These are phyloP conservation scores for Cornus suecica DNA, from an alignment of 148 eudicot genomes.

Conservation along the genomic window DNA sequence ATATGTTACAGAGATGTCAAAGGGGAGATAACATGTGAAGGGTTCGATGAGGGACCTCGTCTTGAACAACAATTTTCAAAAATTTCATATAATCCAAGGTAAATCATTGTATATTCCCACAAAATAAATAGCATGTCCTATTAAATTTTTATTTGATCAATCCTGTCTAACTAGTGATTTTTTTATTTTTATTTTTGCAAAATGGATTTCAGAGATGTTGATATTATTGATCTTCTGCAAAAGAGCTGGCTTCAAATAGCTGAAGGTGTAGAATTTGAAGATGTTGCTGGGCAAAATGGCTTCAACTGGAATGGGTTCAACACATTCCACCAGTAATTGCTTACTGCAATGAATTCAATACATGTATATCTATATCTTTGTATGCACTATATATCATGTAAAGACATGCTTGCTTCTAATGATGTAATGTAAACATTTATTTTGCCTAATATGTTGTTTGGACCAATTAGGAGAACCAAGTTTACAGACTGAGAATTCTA, in stretches of 20 bases:
- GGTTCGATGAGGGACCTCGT: conserved; percentile 90
- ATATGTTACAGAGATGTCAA: conserved; percentile 68
- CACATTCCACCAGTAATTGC: conserved; percentile 7
- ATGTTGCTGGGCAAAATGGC: conserved; percentile 19
- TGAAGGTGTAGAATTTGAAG: conserved; percentile 26
- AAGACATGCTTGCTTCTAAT: not conserved
- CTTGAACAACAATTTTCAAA: conserved; percentile 33
- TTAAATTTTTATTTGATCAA: not conserved
- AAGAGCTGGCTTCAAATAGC: conserved; percentile 53
- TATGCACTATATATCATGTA: not conserved
- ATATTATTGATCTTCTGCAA: conserved; percentile 54
- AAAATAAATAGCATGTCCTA: not conserved
- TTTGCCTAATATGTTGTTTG: not conserved
- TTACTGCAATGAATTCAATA: not conserved
- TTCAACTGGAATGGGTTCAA: conserved; percentile 41
- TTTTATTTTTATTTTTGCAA: too few species aligned
- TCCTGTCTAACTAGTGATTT: conserved; percentile 1
- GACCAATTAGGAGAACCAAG: too few species aligned
- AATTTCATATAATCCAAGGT: conserved; percentile 40
- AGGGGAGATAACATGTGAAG: conserved; percentile 87
- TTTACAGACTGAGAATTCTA: too few species aligned
- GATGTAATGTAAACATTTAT: not conserved
- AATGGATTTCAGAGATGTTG: conserved; percentile 36
- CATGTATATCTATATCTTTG: too few species aligned
- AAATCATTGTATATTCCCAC: not conserved